Conservation (phyloP, 129 eudicot genomes). For the Flaveria robusta region DNA sequence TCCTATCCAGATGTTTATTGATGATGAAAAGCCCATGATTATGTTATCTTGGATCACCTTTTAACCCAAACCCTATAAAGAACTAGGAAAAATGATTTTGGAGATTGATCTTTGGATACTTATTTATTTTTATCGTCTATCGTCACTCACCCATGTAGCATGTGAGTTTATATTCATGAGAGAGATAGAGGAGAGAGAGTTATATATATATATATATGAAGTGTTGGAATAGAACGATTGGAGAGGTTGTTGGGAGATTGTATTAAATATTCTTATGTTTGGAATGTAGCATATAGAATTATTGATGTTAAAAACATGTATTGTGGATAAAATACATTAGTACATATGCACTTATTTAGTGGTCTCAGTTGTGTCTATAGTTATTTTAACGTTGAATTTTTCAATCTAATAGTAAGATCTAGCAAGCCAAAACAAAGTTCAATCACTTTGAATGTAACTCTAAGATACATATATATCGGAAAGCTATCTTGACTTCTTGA, state of each 20-base stretch:
- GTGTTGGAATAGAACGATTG: constrained; percentile 22
- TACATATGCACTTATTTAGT: constrained; percentile 16
- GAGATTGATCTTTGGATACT: not conserved
- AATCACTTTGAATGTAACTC: constrained; percentile 23
- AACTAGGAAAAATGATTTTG: not conserved
- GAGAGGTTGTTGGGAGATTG: constrained; percentile 23
- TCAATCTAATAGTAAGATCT: not conserved
- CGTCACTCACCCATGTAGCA: constrained; percentile 14
- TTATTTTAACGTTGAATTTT: constrained; percentile 30
- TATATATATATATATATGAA: constrained; percentile 14
- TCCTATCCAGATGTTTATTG: constrained; percentile 42
- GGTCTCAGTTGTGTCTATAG: constrained; percentile 32
- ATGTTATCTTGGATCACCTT: constrained; percentile 15
- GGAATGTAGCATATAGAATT: constrained; percentile 29
- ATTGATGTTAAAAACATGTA: constrained; percentile 11
- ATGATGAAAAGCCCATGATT: constrained; percentile 45
- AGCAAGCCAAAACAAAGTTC: constrained; percentile 36
- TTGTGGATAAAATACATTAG: constrained; percentile 4
- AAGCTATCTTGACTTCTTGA: constrained; percentile 24
- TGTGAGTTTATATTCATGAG: constrained; percentile 26
- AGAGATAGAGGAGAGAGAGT: constrained; percentile 23
- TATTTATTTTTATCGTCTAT: not conserved
- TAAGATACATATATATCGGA: not conserved
- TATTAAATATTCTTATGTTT: constrained; percentile 44
- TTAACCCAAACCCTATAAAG: constrained; percentile 5